Conservation (phyloP, 1,284 basidiomycete genomes). For the Marasmius fiardii region DNA sequence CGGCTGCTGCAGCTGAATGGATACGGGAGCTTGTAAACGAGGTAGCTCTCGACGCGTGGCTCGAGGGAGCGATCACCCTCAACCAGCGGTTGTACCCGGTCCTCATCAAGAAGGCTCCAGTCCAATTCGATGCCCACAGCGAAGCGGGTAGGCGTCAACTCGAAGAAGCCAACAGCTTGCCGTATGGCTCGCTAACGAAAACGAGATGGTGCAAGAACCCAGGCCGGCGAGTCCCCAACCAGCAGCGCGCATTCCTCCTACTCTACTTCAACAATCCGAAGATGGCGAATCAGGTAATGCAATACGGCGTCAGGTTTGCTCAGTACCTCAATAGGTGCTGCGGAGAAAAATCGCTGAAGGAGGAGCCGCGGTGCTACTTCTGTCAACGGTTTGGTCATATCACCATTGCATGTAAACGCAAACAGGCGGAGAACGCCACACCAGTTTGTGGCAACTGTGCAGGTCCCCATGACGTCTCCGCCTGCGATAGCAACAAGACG, state of each 20-base stretch:
- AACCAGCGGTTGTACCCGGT: not conserved
- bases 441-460: conserved; percentile 8
- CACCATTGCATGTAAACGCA: not conserved
- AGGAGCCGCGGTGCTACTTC: conserved; percentile 8
- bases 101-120: not conserved
- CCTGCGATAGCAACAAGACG: conserved; percentile 1
- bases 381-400: conserved; percentile 8
- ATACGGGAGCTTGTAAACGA: not conserved
- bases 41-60: not conserved
- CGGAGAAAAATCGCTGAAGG: conserved; percentile 3
- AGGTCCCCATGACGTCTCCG: conserved; percentile 5
- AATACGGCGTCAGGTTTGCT: not conserved
- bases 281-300: not conserved
- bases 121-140: not conserved
- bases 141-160: not conserved
- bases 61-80: not conserved
- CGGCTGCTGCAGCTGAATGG: not conserved
- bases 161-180: not conserved
- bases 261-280: not conserved
- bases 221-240: not conserved
- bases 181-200: not conserved
- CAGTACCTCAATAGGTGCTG: not conserved
- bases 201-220: conserved; percentile 1
- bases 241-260: not conserved
- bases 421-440: not conserved